These are phyloP conservation scores for Kewa caespitosa DNA, from an alignment of 179 eudicot genomes.

Conservation along the genomic window DNA sequence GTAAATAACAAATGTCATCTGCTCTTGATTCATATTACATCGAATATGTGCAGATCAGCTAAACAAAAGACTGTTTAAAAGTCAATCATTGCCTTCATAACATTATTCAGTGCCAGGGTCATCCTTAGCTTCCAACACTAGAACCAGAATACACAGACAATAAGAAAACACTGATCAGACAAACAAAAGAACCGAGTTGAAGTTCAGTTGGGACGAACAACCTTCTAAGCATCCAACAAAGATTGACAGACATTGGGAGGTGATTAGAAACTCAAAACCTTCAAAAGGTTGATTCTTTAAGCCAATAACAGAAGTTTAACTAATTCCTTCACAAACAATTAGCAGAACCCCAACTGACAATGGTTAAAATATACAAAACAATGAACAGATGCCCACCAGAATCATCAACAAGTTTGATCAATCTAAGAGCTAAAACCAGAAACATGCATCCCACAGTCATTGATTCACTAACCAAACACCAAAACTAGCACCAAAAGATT, in stretches of 20 bases:
- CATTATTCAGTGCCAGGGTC: neutral
- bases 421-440: slow-evolving; percentile 4
- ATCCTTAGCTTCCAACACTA: neutral
- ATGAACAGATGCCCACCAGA: neutral
- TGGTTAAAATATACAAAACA: too few species aligned
- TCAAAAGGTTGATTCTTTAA: neutral
- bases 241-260: neutral
- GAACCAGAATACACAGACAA: neutral
- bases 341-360: too few species aligned
- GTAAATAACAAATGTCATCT: too few species aligned
- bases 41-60: too few species aligned
- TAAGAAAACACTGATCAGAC: neutral
- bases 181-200: neutral
- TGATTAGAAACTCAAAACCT: neutral
- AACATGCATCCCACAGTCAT: neutral
- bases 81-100: neutral
- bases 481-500: neutral
- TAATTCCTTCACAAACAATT: neutral
- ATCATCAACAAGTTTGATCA: neutral
- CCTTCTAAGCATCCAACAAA: slow-evolving; percentile 1
- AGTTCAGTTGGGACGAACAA: neutral
- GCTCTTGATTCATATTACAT: too few species aligned
- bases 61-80: neutral
- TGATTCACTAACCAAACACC: slow-evolving; percentile 13
- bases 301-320: neutral